phyloP scores from a whole-genome alignment of 1,284 basidiomycete genomes.

The Meripilus lineatus region DNA sequence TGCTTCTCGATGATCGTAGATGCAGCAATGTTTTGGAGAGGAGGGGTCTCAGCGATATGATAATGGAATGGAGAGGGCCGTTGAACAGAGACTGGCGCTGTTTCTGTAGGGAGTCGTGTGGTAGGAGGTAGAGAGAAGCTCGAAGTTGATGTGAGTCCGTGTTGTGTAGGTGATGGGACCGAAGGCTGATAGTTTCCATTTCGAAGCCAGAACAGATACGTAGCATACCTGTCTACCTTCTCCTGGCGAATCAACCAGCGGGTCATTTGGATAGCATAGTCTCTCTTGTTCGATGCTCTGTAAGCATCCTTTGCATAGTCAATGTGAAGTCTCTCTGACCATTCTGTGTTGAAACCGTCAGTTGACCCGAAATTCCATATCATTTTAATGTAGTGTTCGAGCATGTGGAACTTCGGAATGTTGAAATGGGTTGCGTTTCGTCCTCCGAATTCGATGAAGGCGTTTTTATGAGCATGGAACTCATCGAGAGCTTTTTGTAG shows the following conservation, averaged over 20 bases:
- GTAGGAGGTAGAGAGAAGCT: background rate
- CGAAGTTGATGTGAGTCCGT: background rate
- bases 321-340: conserved; percentile 27
- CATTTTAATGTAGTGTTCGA: conserved; percentile 20
- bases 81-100: background rate
- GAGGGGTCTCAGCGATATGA: background rate
- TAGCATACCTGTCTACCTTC: conserved; percentile 18
- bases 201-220: conserved; percentile 19
- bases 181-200: background rate
- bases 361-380: conserved; percentile 20
- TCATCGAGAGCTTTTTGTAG: conserved; percentile 17
- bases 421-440: conserved; percentile 23
- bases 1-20: background rate
- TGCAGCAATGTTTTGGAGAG: background rate
- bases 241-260: conserved; percentile 28
- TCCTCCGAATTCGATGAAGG: conserved; percentile 24
- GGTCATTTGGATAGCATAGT: conserved; percentile 33
- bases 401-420: conserved; percentile 27
- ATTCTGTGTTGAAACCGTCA: conserved; percentile 27
- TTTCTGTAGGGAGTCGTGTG: conserved; percentile 4
- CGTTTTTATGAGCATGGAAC: conserved; percentile 29
- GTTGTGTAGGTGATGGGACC: conserved; percentile 1
- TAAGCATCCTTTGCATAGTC: conserved; percentile 28
- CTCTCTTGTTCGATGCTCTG: conserved; percentile 27
- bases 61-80: background rate